Base-by-base conservation (phyloP, 805 yeast genomes). In the Ogataea neopini region DNA sequence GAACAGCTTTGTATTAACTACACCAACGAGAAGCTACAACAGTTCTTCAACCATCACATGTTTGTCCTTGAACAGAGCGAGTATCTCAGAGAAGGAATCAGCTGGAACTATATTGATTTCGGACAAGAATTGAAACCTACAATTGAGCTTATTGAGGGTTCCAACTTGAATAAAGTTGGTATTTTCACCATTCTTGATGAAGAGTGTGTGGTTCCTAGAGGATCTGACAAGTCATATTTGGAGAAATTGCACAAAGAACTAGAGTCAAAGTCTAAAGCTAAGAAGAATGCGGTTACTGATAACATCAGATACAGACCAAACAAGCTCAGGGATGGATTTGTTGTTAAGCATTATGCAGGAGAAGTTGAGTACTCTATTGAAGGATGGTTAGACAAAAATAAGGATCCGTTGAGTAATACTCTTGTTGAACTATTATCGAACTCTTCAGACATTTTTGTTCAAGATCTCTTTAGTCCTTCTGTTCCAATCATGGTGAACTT, bases 71-170 rank as follows among this genome's bases (percentile, higher is more conserved):
- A 80, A 59, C 84, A 80, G 60, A 77, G 80, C 51, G 84, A 80
- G 57, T 80, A 80, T 51, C 58, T 79, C 45, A 69, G 80, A 45
- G 84, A 80, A 60, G 79, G 80, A 44, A 79, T 80, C 39, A 77
- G 77, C 52, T 80, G 84, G 84, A 76, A 79, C 49, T 92, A 84
- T 56, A 85, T 92, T 42, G 99, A 94, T 63, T 94, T 90, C 68
- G 99, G 99, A 13, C 86, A 84, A 51, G 97, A 94, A 64, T 73
- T 94, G 47, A 96, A 92, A 63, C 95, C 95, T 20, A 92, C 99
- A 0, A 94, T 94, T 43, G 96, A 91, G 58, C 72, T 94, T 47
- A 91, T 94, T 44, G 99, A 94, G 68, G 83, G 63, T 56, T 73
- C 69, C 57, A 60, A 35, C 73, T 76, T 51, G 83, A 91, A 39